phyloP scores from a whole-genome alignment of 2,329 filamentous ascomycete species.

The Madurella mycetomatis region DNA sequence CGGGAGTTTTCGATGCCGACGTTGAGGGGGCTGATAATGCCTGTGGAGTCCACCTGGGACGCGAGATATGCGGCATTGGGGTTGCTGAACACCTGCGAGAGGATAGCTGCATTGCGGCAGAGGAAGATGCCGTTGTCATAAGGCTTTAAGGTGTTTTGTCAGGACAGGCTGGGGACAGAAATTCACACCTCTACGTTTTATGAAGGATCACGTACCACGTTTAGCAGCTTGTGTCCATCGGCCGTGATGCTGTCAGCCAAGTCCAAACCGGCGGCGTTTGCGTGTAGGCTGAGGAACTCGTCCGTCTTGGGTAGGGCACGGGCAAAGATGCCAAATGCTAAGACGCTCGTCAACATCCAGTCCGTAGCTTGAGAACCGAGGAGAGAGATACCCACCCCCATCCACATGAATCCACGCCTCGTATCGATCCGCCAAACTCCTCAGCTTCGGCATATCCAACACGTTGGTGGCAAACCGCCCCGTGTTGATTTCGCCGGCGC shows the following conservation, averaged over 20 bases:
- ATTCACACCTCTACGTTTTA: neutral
- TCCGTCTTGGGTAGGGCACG: constrained; percentile 55
- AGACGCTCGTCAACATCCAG: constrained; percentile 5
- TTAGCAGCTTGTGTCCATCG: constrained; percentile 88
- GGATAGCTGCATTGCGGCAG: constrained; percentile 56
- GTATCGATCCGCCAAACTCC: constrained; percentile 66
- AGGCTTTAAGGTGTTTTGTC: constrained; percentile 44
- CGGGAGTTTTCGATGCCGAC: constrained; percentile 88
- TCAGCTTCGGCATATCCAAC: constrained; percentile 55
- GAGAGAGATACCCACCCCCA: constrained; percentile 48
- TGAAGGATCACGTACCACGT: constrained; percentile 56
- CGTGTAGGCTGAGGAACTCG: constrained; percentile 53
- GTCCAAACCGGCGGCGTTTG: constrained; percentile 60
- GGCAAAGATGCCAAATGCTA: constrained; percentile 80
- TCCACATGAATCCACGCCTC: constrained; percentile 87
- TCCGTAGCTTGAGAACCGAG: neutral
- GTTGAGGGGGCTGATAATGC: constrained; percentile 77
- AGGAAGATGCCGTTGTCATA: constrained; percentile 93
- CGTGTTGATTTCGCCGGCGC: constrained; percentile 86
- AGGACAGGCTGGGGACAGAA: neutral
- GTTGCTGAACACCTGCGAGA: constrained; percentile 69
- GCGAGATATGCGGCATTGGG: constrained; percentile 79
- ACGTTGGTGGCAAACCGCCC: constrained; percentile 68
- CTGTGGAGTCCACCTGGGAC: constrained; percentile 30
- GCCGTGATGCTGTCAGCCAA: constrained; percentile 82